Evolutionary conservation across 2,329 filamentous ascomycete species (phyloP), one percentile per base, ranked within the genome.

Genomic region (Alternaria incomplexa): DNA sequence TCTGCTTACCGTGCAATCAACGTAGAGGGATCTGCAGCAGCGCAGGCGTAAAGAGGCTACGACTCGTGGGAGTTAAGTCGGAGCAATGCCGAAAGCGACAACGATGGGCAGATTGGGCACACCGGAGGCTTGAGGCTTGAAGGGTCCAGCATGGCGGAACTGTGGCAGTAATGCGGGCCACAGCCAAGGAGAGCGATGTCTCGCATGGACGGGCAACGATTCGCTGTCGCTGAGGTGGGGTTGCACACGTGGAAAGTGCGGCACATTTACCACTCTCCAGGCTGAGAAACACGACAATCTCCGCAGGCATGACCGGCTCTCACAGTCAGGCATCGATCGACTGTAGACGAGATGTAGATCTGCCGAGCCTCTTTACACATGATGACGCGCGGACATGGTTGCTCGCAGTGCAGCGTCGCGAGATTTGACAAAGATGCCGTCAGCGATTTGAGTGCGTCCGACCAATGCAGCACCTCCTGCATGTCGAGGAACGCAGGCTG

Each of bases 101-200:
- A 53, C 30, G 61, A 66, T 64, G 63, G 57, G 61, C 63, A 66
- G 48, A 62, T 61, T 61, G 63, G 62, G 55, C 61, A 69, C 55
- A 58, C 62, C 54, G 64, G 68, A 51, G 44, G 50, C 43, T 55
- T 13, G 25, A 45, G 56, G 51, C 53, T 57, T 51, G 48, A 47
- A 58, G 61, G 69, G 65, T 71, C 71, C 75, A 73, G 63, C 63
- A 46, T 59, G 57, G 66, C 64, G 71, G 66, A 64, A 68, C 62
- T 67, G 36, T 40, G 65, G 60, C 63, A 63, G 63, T 62, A 62
- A 63, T 63, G 61, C 60, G 62, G 60, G 65, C 52, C 52, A 63
- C 61, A 66, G 66, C 66, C 72, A 75, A 75, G 72, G 61, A 61
- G 65, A 58, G 63, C 45, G 51, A 76, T 78, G 75, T 78, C 76